Evolutionary conservation across 352 stramenopile species (phyloP).

Genomic region (Lagenidium giganteum): DNA sequence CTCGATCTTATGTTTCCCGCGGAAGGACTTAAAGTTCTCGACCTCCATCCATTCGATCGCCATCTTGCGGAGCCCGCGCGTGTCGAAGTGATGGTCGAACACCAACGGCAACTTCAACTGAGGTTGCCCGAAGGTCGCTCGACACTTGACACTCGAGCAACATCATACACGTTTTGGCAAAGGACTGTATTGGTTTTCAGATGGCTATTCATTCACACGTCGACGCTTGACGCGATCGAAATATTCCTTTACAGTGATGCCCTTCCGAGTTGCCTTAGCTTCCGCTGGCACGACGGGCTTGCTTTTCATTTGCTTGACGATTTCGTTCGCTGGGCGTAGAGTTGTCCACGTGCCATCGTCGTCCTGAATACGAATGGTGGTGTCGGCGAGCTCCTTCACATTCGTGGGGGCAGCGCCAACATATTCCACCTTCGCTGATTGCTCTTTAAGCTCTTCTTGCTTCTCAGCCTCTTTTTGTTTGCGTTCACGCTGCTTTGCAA

Average conservation of each 20-base stretch:
- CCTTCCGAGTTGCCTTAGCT: conserved; percentile 65
- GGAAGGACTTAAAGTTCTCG: conserved; percentile 44
- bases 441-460: conserved; percentile 20
- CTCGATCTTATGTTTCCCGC: conserved; percentile 21
- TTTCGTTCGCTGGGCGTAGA: conserved; percentile 68
- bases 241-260: conserved; percentile 84
- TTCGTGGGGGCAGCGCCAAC: conserved; percentile 40
- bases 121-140: conserved; percentile 3
- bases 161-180: no score
- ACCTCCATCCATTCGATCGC: conserved; percentile 27
- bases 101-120: conserved; percentile 4
- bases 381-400: conserved; percentile 68
- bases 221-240: conserved; percentile 78
- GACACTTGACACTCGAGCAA: conserved; percentile 4
- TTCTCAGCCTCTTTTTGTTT: conserved; percentile 39
- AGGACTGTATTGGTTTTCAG: no score
- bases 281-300: conserved; percentile 60
- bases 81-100: no score
- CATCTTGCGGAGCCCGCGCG: conserved; percentile 11
- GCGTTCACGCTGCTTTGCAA: conserved; percentile 64
- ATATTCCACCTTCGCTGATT: conserved; percentile 55
- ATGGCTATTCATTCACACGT: conserved; percentile 47
- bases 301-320: conserved; percentile 69
- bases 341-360: conserved; percentile 83
- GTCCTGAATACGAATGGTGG: conserved; percentile 78